phyloP scores from a whole-genome alignment of 2,329 filamentous ascomycete species.

The Claviceps spartinae region DNA sequence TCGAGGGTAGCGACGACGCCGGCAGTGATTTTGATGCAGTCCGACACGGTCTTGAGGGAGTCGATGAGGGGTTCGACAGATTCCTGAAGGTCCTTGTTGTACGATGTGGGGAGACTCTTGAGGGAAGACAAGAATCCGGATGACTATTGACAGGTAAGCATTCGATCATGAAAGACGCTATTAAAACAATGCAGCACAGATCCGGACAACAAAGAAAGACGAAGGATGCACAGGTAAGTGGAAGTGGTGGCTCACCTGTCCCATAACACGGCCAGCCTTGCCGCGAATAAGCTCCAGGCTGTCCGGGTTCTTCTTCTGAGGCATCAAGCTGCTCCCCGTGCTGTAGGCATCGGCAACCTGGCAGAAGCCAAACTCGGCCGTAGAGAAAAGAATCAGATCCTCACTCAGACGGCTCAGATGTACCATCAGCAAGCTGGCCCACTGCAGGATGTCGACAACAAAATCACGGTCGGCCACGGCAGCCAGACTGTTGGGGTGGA shows the following conservation, averaged over 20 bases:
- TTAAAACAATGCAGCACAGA: too few relatives aligned
- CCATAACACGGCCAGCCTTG: background rate
- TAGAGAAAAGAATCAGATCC: conserved; percentile 1
- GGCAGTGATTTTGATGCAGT: background rate
- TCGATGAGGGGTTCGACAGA: background rate
- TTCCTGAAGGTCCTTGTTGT: conserved; percentile 4
- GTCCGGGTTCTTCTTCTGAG: conserved; percentile 10
- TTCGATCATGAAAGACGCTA: background rate
- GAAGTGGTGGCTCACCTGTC: background rate
- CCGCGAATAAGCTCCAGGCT: conserved; percentile 11
- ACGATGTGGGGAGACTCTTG: conserved; percentile 2
- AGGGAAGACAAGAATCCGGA: conserved; percentile 1
- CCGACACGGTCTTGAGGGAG: background rate
- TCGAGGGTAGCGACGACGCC: conserved; percentile 2
- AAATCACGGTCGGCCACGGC: conserved; percentile 61
- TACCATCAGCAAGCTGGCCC: conserved; percentile 6
- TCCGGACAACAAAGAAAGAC: background rate
- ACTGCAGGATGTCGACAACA: conserved; percentile 49
- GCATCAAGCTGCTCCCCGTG: conserved; percentile 2
- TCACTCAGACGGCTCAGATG: conserved; percentile 6
- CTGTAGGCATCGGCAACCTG: conserved; percentile 1
- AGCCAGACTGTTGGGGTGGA: conserved; percentile 57
- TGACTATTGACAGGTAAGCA: background rate
- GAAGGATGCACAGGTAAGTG: background rate
- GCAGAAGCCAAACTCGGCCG: background rate